Base-by-base conservation (phyloP, 2,329 filamentous ascomycete genomes). In the Ceratocystis cacaofunesta region DNA sequence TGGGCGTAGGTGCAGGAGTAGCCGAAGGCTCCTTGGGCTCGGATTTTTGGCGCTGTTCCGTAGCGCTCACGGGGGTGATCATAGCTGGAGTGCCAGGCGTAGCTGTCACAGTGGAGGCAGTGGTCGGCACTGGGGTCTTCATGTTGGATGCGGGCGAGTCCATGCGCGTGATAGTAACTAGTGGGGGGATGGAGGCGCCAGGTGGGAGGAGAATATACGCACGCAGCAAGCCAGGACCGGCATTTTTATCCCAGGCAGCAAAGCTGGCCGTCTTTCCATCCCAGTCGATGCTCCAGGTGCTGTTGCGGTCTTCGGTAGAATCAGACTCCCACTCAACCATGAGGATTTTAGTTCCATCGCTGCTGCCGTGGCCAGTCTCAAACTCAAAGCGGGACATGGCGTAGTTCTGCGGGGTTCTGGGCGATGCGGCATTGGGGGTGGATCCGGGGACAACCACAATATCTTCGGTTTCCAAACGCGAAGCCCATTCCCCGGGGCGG, bases 271-370 rank as follows among this genome's bases (percentile, higher is more conserved):
- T 83, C 74, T 94, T 95, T 57, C 89, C 88, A 52, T 91, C 84
- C 90, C 91, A 95, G 1, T 84, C 87, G 22, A 95, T 85, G 67
- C 88, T 82, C 90, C 90, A 95, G 67, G 63, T 67, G 46, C 58
- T 65, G 32, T 44, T 62, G 50, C 61, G 25, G 10, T 63, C 41
- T 15, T 50, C 69, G 70, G 62, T 28, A 17, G 55, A 28, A 5
- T 48, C 52, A 48, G 75, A 73, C 72, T 89, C 85, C 91, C 91
- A 96, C 74, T 96, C 90, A 48, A 95, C 86, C 90, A 96, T 94
- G 70, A 96, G 78, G 69, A 96, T 86, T 78, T 95, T 96, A 68
- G 90, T 95, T 50, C 90, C 90, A 69, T 92, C 87, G 71, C 90
- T 89, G 62, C 85, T 87, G 73, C 82, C 83, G 30, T 67, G 66